Evolutionary conservation across 139 green algal species (phyloP), one percentile per base, ranked within the genome.

Genomic region (Volvox reticuliferus): DNA sequence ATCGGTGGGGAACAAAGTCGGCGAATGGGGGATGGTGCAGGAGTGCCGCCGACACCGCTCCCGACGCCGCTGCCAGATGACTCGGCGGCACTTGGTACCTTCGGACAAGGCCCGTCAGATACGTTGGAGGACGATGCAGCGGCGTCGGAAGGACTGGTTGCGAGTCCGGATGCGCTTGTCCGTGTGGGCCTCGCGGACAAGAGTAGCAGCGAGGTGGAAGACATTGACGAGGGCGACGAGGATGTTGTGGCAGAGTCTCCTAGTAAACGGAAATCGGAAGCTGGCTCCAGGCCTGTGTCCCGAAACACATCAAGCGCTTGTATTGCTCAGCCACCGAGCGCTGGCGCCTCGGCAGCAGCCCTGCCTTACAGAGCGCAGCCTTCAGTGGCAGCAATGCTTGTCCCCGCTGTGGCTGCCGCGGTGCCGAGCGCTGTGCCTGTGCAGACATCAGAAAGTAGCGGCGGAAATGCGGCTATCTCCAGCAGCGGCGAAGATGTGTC

Each of bases 101-200:
- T 77, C 17, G 82, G 82, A 5, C 82, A 33, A 63, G 82, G 62
- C 61, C 62, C 82, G 19, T 87, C 62, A n/a, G 82, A 87, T 33
- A 67, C 30, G 6, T 62, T 55, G 32, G 82, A 77, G 82, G 62
- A 77, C 62, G 82, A 76, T 30, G 81, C 81, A 12, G 81, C 61
- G 28, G 81, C 81, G 19, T 87, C n/a, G 16, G 81, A 87, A 63
- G 81, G 81, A 0, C 61, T 87, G 20, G 78, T 84, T 32, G 36
- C 78, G 17, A 32, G 30, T 37, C 79, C 79, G 24, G 44, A 55
- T 55, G 9, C 44, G 44, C 44, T 55, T 55, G 44, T 55, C 44
- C 9, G 44, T 9, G 44, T 55, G 44, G 44, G 44, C 44, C 44
- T 55, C 44, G 44, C 44, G 44, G 44, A 55, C 44, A 55, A 55